These are phyloP conservation scores for Infundibulicybe gibba DNA, from an alignment of 768 basidiomycete genomes.

Conservation along the genomic window DNA sequence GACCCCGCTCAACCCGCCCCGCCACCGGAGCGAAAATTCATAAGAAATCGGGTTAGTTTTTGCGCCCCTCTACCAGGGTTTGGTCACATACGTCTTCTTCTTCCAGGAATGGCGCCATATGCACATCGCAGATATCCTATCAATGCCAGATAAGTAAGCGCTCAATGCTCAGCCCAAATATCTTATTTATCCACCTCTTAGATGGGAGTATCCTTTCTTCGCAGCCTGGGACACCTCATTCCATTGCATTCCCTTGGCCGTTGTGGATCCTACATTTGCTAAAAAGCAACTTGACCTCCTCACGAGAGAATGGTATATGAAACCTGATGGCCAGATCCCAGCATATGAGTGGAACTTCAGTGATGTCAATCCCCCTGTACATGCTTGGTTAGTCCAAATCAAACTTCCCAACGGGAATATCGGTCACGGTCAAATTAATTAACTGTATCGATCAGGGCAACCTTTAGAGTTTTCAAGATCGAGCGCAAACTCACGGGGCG, in stretches of 20 bases:
- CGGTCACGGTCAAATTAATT: neutral
- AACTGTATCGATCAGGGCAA: slow-evolving; percentile 56
- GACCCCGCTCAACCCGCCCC: slow-evolving; percentile 95
- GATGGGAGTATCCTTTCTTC: slow-evolving; percentile 99
- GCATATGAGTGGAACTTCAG: slow-evolving; percentile 99
- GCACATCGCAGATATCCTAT: slow-evolving; percentile 92
- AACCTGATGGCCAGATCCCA: slow-evolving; percentile 97
- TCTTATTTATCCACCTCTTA: slow-evolving; percentile 20
- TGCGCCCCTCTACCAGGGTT: neutral
- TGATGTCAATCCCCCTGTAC: slow-evolving; percentile 98
- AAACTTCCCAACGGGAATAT: neutral
- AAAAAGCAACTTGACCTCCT: slow-evolving; percentile 97
- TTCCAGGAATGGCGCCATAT: slow-evolving; percentile 91
- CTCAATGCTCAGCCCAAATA: neutral
- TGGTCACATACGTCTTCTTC: neutral
- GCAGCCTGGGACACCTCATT: slow-evolving; percentile 99
- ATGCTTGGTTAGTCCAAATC: slow-evolving; percentile 71
- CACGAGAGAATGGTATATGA: slow-evolving; percentile 99
- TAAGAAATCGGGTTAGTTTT: slow-evolving; percentile 72
- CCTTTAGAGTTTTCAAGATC: slow-evolving; percentile 98
- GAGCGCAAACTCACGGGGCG: slow-evolving; percentile 92
- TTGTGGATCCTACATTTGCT: slow-evolving; percentile 92
- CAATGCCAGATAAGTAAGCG: slow-evolving; percentile 96
- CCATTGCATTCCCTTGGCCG: slow-evolving; percentile 96
- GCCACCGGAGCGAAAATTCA: slow-evolving; percentile 80